Percentiles rank a stretch among this genome's conserved stretches.
Conservation (phyloP, 2,329 filamentous ascomycete species). For the Colletotrichum sp. region DNA sequence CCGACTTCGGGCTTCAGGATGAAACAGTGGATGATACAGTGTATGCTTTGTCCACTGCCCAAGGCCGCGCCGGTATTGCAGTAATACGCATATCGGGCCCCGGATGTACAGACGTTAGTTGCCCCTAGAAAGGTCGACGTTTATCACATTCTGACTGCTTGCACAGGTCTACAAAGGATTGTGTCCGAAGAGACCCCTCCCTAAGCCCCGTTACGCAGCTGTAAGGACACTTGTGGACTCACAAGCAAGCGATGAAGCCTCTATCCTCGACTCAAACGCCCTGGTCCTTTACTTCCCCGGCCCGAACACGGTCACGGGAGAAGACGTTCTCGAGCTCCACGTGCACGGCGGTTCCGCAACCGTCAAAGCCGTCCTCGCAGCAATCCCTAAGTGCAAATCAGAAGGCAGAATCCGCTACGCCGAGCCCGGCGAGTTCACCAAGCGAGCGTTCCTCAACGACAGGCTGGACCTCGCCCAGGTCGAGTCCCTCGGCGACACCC, state of each 20-base stretch:
- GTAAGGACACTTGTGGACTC: slow-evolving; percentile 76
- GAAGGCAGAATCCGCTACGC: slow-evolving; percentile 73
- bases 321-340: slow-evolving; percentile 91
- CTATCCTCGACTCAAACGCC: slow-evolving; percentile 79
- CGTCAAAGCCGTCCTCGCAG: slow-evolving; percentile 82
- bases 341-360: slow-evolving; percentile 93
- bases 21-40: slow-evolving; percentile 85
- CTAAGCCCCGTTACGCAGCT: slow-evolving; percentile 64
- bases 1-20: slow-evolving; percentile 23
- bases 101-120: slow-evolving; percentile 68
- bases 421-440: slow-evolving; percentile 94
- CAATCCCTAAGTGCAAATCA: slow-evolving; percentile 65
- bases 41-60: slow-evolving; percentile 88
- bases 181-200: slow-evolving; percentile 51
- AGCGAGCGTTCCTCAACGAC: slow-evolving; percentile 86
- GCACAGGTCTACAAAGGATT: slow-evolving; percentile 54
- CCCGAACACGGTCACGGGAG: slow-evolving; percentile 86
- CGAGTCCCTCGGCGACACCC: slow-evolving; percentile 67
- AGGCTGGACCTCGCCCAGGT: slow-evolving; percentile 87
- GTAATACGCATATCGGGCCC: slow-evolving; percentile 87
- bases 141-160: neutral
- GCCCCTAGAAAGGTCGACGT: neutral
- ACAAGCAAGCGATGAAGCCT: slow-evolving; percentile 25
- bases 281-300: slow-evolving; percentile 83
- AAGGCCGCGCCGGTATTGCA: slow-evolving; percentile 87